A percentile compares a stretch with the other conserved stretches of the same genome.
Conservation (phyloP, 129 eudicot genomes). For the Apium graveolens region DNA sequence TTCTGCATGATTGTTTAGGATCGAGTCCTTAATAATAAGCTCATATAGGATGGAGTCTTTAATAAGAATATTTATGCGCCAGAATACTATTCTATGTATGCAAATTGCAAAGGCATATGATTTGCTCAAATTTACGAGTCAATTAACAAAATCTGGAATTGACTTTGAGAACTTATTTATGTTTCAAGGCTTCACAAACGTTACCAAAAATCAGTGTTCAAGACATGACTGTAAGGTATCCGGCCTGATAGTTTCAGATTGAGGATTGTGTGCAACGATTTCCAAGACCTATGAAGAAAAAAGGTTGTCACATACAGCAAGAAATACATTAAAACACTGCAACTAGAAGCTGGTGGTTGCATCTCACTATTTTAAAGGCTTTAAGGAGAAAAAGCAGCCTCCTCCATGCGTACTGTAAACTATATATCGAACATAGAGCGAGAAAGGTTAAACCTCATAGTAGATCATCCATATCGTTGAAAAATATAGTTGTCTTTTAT, state of each 20-base stretch:
- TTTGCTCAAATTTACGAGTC: not conserved
- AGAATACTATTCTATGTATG: not conserved
- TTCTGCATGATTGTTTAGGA: not conserved
- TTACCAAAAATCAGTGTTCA: not conserved
- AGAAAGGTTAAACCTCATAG: no score
- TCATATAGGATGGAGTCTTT: not conserved
- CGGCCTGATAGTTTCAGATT: not conserved
- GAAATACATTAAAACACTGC: not conserved
- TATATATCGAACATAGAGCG: not conserved
- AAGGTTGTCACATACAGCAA: not conserved
- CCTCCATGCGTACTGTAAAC: not conserved
- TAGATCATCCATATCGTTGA: no score
- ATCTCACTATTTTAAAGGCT: not conserved
- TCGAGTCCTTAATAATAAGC: not conserved
- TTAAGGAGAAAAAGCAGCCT: not conserved
- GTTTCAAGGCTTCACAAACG: not conserved
- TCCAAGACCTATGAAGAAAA: not conserved
- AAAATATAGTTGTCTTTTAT: no score
- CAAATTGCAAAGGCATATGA: not conserved
- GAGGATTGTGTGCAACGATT: not conserved
- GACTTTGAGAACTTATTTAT: not conserved
- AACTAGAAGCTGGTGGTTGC: not conserved
- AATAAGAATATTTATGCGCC: not conserved
- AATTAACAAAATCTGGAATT: not conserved
- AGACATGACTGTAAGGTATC: not conserved